phyloP scores from a whole-genome alignment of 148 eudicot genomes.

The Rhododendron molle region DNA sequence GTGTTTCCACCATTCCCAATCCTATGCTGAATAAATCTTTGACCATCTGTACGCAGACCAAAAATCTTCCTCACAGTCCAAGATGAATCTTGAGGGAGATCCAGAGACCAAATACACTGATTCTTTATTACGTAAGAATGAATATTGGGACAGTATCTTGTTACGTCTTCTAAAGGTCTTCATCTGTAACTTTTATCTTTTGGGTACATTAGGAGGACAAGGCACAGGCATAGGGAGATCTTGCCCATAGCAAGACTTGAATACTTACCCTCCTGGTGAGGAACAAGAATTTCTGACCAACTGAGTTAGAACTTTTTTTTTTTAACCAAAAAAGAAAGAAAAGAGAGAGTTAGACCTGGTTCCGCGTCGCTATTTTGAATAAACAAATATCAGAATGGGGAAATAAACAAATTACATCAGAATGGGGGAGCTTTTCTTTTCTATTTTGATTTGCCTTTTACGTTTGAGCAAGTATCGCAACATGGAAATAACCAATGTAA shows the following conservation, averaged over 20 bases:
- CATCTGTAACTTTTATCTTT: not conserved
- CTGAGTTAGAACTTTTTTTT: not conserved
- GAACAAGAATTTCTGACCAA: not conserved
- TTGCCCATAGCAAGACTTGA: not conserved
- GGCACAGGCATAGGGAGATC: not conserved
- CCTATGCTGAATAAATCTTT: no score
- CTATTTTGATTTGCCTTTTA: not conserved
- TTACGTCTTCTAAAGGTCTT: not conserved
- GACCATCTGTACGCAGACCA: no score
- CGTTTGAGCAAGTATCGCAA: not conserved
- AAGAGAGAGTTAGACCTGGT: not conserved
- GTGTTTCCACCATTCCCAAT: no score
- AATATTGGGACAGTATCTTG: no score
- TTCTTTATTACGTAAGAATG: no score
- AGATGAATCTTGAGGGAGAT: no score
- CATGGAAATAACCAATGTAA: not conserved
- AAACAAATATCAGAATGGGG: not conserved
- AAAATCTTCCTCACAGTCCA: no score
- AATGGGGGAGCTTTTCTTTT: not conserved
- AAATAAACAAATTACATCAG: not conserved
- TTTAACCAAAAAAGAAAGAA: no score
- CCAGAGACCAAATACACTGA: no score
- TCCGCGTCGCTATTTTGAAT: not conserved
- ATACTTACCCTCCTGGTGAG: not conserved
- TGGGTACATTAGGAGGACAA: not conserved